Base-by-base conservation (phyloP, 495 filamentous ascomycete species). In the Annulohypoxylon bovei region DNA sequence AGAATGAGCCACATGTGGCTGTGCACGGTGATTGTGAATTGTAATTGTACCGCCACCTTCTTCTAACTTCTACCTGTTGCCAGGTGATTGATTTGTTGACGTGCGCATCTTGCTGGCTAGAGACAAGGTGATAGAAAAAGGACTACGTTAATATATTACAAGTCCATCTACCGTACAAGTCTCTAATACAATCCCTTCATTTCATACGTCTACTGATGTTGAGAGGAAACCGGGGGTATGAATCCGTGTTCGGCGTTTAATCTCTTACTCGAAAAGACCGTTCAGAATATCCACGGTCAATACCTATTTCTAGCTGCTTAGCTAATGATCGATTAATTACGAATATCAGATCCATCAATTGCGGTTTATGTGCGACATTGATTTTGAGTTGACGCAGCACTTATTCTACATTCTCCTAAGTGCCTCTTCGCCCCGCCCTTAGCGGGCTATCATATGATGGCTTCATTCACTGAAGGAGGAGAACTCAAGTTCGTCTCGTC, bases 401-500 rank as follows among this genome's bases (percentile, higher is more conserved):
- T 16, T 44, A 25, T 52, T 53, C 23, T 50, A 22, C 25, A 18
- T 6, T 16, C 30, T 23, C 44, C 16, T 14, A 8, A 33, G 16
- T 42, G 5, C 32, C 32, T 30, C 18, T 6, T 16, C 22, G 46
- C 46, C 11, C 23, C 22, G 20, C 22, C 53, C 20, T 28, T 50
- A 14, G 16, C 8, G 18, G 32, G 35, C 46, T 28, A 44, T 28
- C 9, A 52, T 57, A 60, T 32, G 5, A 76, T 77, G 73, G 65
- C 73, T 62, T 64, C 75, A 68, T 72, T 70, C 37, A 66, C 56
- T 28, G 92, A 93, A 78, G 87, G 86, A 73, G 85, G 88, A 58
- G 95, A 99, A 83, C 86, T 98, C 67, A 89, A 87, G 64, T 88
- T 98, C 57, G 85, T 97, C 66, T 92, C 92, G 71, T 97, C 96